Percentiles rank a stretch among this genome's conserved stretches.
phyloP scores from a whole-genome alignment of 352 stramenopile species.

The Aphanomyces invadans region DNA sequence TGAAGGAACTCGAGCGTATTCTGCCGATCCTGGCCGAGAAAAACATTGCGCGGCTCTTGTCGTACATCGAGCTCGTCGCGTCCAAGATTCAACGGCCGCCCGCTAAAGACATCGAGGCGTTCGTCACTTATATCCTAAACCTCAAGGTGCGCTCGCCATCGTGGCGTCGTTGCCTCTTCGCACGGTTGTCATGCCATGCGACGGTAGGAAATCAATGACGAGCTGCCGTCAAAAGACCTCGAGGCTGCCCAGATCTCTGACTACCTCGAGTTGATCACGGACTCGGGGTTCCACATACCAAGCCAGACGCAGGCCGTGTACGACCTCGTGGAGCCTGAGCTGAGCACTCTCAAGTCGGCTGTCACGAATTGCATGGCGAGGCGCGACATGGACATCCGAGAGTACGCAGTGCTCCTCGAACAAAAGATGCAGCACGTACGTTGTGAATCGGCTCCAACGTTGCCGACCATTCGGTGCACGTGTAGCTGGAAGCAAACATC shows the following conservation, averaged over 20 bases:
- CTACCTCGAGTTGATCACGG: constrained; percentile 1
- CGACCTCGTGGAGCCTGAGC: constrained; percentile 31
- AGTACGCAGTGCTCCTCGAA: constrained; percentile 25
- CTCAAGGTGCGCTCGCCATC: no score
- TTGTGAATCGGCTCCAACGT: neutral
- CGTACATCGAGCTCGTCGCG: constrained; percentile 10
- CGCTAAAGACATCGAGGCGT: neutral
- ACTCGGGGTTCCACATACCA: constrained; percentile 5
- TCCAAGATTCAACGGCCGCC: constrained; percentile 11
- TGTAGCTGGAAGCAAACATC: constrained; percentile 27
- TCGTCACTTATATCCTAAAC: constrained; percentile 14
- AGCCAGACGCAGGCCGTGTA: constrained; percentile 22
- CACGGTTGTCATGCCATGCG: no score
- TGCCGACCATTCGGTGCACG: neutral
- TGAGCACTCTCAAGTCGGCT: constrained; percentile 28
- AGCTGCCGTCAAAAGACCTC: constrained; percentile 18
- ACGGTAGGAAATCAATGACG: constrained; percentile 16
- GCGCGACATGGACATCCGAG: constrained; percentile 29
- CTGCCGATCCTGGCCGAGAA: constrained; percentile 10
- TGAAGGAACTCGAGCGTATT: constrained; percentile 1
- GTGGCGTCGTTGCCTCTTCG: no score
- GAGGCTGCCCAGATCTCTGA: constrained; percentile 12
- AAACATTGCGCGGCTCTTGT: constrained; percentile 12
- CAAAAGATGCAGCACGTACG: constrained; percentile 28
- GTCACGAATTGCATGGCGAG: constrained; percentile 24